Evolutionary conservation across 2,329 filamentous ascomycete species (phyloP), one percentile per base, ranked within the genome.

Genomic region (Helicocarpus griseus): DNA sequence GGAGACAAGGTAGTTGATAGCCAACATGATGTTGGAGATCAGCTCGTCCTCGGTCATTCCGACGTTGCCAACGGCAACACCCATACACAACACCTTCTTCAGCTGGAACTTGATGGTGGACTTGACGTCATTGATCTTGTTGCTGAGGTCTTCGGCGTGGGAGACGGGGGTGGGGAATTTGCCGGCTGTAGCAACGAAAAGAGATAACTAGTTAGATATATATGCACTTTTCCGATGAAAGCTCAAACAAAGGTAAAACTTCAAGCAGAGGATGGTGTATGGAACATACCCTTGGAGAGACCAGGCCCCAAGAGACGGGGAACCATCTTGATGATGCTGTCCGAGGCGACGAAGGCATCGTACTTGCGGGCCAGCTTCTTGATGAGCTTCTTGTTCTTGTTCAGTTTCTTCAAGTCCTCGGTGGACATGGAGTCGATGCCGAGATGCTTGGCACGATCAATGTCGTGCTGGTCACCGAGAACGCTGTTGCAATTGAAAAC

Each of bases 371-470:
- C 93, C 63, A 98, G 87, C 87, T 98, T 98, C 89, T 98, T 98
- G 86, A 98, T 96, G 70, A 97, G 86, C 87, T 98, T 98, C 88
- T 98, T 97, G 89, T 98, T 98, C 89, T 98, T 98, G 87, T 98
- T 98, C 65, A 98, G 89, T 87, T 98, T 98, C 88, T 98, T 98
- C 79, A 98, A 79, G 77, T 98, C 93, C 69, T 98, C 93, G 63
- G 88, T 77, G 69, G 88, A 95, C 93, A 97, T 97, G 79, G 91
- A 89, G 73, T 98, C 93, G 65, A 97, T 83, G 74, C 89, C 91
- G 70, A 89, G 87, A 82, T 98, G 93, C 86, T 98, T 98, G 72
- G 93, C 91, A 83, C 93, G 90, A 76, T 98, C 93, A 72, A 98
- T 94, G 83, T 98, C 93, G 82, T 97, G 91, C 85, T 94, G 79